These are phyloP conservation scores for Rubia yunnanensis DNA, from an alignment of 257 asterid genomes.

Conservation along the genomic window DNA sequence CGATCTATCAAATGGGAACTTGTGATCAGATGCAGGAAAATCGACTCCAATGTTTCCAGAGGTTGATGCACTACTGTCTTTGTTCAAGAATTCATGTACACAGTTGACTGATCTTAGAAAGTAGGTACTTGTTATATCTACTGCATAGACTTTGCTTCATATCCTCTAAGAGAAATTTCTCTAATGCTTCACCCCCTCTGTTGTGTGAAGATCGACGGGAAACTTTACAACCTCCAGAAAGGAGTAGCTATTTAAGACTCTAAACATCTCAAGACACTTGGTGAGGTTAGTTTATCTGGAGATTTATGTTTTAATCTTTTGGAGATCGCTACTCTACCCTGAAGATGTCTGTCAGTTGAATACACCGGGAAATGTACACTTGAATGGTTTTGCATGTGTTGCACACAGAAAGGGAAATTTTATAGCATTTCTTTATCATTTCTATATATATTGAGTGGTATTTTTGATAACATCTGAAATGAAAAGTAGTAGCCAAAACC, in stretches of 20 bases:
- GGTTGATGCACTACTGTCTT: constrained; percentile 77
- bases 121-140: constrained; percentile 37
- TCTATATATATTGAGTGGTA: not conserved
- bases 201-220: constrained; percentile 64
- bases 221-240: constrained; percentile 63
- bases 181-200: constrained; percentile 18
- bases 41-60: constrained; percentile 79
- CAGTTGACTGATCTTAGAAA: constrained; percentile 83
- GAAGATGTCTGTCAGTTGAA: not conserved
- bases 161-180: not conserved
- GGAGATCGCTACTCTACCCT: not conserved
- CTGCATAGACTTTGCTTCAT: not conserved
- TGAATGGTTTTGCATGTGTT: constrained; percentile 4
- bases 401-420: not conserved
- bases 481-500: not conserved
- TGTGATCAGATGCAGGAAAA: constrained; percentile 62
- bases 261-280: constrained; percentile 86
- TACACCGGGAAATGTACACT: not conserved
- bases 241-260: constrained; percentile 85
- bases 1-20: constrained; percentile 70
- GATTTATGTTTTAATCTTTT: not conserved
- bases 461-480: not conserved
- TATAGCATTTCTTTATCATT: not conserved
- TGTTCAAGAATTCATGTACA: constrained; percentile 72
- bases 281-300: constrained; percentile 48